A percentile compares a stretch with the other conserved stretches of the same genome.
phyloP scores from a whole-genome alignment of 2,329 filamentous ascomycete species.

The Fusarium aywerte region DNA sequence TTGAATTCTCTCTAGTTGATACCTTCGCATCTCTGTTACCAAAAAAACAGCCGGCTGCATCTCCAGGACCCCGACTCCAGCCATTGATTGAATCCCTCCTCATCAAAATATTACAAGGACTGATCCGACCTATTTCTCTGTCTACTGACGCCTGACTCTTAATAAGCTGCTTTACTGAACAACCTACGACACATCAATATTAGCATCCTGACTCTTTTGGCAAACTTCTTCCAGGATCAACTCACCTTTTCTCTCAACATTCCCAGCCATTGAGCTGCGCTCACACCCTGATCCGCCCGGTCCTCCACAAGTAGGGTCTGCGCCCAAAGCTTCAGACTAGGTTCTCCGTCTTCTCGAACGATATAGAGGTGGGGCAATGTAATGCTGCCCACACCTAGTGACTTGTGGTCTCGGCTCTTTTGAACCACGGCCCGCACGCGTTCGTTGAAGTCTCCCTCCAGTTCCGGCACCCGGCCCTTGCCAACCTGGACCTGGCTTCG shows the following conservation, averaged over 20 bases:
- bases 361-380: slow-evolving; percentile 93
- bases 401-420: slow-evolving; percentile 89
- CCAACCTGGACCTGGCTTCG: slow-evolving; percentile 87
- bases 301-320: slow-evolving; percentile 97
- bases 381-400: slow-evolving; percentile 91
- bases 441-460: slow-evolving; percentile 98
- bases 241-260: slow-evolving; percentile 91
- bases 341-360: slow-evolving; percentile 94
- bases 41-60: slow-evolving; percentile 32
- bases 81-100: slow-evolving; percentile 38
- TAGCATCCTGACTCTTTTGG: slow-evolving; percentile 16
- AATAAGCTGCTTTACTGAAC: slow-evolving; percentile 48
- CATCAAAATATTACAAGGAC: slow-evolving; percentile 42
- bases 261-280: slow-evolving; percentile 93
- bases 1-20: slow-evolving; percentile 45
- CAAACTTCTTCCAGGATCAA: slow-evolving; percentile 11
- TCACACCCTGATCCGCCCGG: slow-evolving; percentile 91
- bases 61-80: slow-evolving; percentile 41
- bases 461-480: slow-evolving; percentile 85
- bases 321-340: slow-evolving; percentile 94
- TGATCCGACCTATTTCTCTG: slow-evolving; percentile 27
- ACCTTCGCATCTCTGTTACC: slow-evolving; percentile 37
- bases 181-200: slow-evolving; percentile 44
- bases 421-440: slow-evolving; percentile 88
- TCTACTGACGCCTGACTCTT: slow-evolving; percentile 34